Percentiles rank a stretch among this genome's conserved stretches.
These are phyloP conservation scores for Linaria vulgaris DNA, from an alignment of 257 asterid genomes.

Conservation along the genomic window DNA sequence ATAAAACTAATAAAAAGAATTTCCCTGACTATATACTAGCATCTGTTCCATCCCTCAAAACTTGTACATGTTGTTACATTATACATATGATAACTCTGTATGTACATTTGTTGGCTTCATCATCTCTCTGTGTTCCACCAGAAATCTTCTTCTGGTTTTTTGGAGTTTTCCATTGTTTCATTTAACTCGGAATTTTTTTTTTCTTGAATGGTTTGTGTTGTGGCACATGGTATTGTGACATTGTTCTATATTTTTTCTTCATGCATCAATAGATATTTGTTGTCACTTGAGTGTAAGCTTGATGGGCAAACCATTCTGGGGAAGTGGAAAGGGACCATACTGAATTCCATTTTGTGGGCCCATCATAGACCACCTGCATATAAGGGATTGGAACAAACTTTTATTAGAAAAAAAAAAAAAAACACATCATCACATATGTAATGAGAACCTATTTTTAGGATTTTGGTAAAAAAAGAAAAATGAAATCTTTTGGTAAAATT, in stretches of 20 bases:
- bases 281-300: conserved; percentile 48
- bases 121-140: conserved; percentile 20
- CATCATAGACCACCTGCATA: conserved; percentile 84
- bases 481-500: too few species aligned
- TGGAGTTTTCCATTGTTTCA: neutral
- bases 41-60: neutral
- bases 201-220: conserved; percentile 2
- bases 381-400: conserved; percentile 24
- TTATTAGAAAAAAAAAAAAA: conserved; percentile 21
- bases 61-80: conserved; percentile 1
- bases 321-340: conserved; percentile 97
- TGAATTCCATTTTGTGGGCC: conserved; percentile 91
- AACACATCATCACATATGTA: conserved; percentile 1
- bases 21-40: conserved; percentile 28
- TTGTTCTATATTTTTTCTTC: too few species aligned
- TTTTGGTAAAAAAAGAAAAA: neutral
- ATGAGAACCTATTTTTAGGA: conserved; percentile 36
- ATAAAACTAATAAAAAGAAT: conserved; percentile 20
- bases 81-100: conserved; percentile 29
- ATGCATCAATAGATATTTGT: neutral
- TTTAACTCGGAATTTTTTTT: neutral
- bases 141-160: conserved; percentile 42
- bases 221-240: conserved; percentile 8
- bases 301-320: conserved; percentile 94
- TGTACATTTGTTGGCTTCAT: conserved; percentile 36